phyloP scores from a whole-genome alignment of 1,284 basidiomycete species.

The Violaceomyces palustris region DNA sequence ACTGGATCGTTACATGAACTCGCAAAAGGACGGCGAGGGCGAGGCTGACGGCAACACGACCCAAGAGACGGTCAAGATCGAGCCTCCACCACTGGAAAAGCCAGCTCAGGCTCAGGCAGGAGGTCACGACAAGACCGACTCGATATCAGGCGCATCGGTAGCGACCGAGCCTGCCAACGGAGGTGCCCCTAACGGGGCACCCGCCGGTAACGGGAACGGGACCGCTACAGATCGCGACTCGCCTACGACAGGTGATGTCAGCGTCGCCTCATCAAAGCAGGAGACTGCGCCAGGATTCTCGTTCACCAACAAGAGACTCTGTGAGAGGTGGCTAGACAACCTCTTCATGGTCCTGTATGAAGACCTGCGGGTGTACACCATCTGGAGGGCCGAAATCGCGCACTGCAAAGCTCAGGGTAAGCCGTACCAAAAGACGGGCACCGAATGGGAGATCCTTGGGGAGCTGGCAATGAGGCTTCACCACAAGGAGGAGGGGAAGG shows the following conservation, averaged over 20 bases:
- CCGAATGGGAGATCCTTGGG: conserved; percentile 98
- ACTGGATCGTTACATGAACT: conserved; percentile 47
- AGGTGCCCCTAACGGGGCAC: conserved; percentile 5
- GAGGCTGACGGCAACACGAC: background rate
- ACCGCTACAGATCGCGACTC: too few relatives aligned
- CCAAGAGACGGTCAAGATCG: conserved; percentile 11
- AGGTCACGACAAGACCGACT: conserved; percentile 34
- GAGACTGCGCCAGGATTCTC: conserved; percentile 63
- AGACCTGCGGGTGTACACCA: conserved; percentile 98
- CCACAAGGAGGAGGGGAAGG: conserved; percentile 95
- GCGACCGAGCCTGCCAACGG: too few relatives aligned
- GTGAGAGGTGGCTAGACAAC: conserved; percentile 97
- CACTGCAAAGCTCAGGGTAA: conserved; percentile 97
- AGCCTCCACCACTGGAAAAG: conserved; percentile 53
- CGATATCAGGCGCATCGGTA: too few relatives aligned
- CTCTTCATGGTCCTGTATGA: conserved; percentile 98
- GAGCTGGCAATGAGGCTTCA: conserved; percentile 85
- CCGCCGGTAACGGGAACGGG: too few relatives aligned
- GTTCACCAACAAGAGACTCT: conserved; percentile 92
- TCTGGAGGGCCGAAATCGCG: conserved; percentile 97
- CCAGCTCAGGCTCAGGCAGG: conserved; percentile 52
- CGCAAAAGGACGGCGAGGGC: conserved; percentile 22
- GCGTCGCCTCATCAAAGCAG: conserved; percentile 2
- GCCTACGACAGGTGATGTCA: too few relatives aligned
- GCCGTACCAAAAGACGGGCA: conserved; percentile 89